phyloP scores from a whole-genome alignment of 2,329 filamentous ascomycete species.

The Thelonectria rubi region DNA sequence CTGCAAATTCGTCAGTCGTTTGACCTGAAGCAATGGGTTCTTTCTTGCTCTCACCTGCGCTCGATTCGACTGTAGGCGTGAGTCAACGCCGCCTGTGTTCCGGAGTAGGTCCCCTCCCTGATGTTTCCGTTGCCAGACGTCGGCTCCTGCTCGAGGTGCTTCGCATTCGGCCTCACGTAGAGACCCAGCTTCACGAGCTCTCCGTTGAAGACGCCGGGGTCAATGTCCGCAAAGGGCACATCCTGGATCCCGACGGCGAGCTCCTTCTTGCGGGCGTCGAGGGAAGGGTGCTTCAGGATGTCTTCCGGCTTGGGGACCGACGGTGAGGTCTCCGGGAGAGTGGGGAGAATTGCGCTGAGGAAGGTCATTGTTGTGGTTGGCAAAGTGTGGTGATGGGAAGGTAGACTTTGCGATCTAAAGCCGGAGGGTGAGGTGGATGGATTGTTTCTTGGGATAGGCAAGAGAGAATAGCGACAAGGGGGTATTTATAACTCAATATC shows the following conservation, averaged over 20 bases:
- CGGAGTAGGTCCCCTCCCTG: constrained; percentile 44
- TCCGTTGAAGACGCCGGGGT: constrained; percentile 47
- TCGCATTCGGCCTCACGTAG: constrained; percentile 39
- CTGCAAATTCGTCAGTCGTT: constrained; percentile 28
- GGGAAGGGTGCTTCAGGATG: constrained; percentile 43
- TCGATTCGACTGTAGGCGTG: constrained; percentile 49
- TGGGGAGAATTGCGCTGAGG: constrained; percentile 11
- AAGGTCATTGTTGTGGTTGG: constrained; percentile 12
- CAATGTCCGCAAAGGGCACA: constrained; percentile 44
- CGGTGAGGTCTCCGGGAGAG: constrained; percentile 5
- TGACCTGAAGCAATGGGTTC: background rate
- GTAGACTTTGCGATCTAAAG: background rate
- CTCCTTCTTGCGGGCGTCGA: constrained; percentile 41
- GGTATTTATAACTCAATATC: background rate
- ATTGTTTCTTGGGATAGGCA: background rate
- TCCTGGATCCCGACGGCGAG: constrained; percentile 38
- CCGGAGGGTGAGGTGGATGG: background rate
- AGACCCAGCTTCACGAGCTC: constrained; percentile 45
- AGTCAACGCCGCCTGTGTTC: constrained; percentile 47
- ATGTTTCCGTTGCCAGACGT: constrained; percentile 43
- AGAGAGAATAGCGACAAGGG: background rate
- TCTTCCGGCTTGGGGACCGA: constrained; percentile 7
- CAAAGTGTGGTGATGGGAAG: background rate
- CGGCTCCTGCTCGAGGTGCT: constrained; percentile 34
- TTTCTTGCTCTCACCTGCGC: constrained; percentile 41